Conservation (phyloP, 495 filamentous ascomycete genomes). For the Pyrenula massariospora region DNA sequence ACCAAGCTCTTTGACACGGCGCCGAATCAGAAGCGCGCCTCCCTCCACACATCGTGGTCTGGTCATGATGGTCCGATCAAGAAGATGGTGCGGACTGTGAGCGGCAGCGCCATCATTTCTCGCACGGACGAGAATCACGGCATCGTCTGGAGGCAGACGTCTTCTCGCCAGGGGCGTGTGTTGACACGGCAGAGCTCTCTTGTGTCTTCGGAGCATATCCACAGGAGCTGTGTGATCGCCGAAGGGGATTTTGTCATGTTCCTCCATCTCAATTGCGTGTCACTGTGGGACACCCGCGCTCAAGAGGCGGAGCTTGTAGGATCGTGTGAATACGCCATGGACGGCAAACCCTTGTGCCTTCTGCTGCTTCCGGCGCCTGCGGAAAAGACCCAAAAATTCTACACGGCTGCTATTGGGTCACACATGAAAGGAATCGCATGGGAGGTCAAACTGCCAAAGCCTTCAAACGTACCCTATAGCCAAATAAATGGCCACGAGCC, state of each 20-base stretch:
- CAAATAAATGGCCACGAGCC: constrained; percentile 14
- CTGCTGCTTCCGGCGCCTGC: constrained; percentile 60
- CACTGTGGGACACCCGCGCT: constrained; percentile 67
- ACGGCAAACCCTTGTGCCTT: constrained; percentile 72
- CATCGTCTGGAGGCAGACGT: constrained; percentile 69
- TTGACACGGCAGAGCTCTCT: constrained; percentile 60
- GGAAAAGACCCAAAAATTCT: constrained; percentile 30
- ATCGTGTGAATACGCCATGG: constrained; percentile 43
- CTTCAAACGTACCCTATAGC: constrained; percentile 3
- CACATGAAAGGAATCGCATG: constrained; percentile 78
- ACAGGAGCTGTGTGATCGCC: constrained; percentile 65
- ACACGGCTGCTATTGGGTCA: constrained; percentile 74
- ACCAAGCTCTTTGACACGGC: constrained; percentile 75
- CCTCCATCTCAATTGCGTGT: constrained; percentile 63
- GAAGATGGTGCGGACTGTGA: constrained; percentile 74
- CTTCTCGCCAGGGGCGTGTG: constrained; percentile 28
- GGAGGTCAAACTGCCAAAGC: constrained; percentile 51
- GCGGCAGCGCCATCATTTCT: constrained; percentile 70
- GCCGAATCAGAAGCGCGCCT: constrained; percentile 49
- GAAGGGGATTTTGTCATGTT: constrained; percentile 71
- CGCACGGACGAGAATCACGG: constrained; percentile 68
- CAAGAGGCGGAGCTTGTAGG: constrained; percentile 43
- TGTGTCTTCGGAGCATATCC: constrained; percentile 62
- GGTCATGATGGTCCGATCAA: constrained; percentile 73
- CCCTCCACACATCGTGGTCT: constrained; percentile 55